Evolutionary conservation across 1,284 basidiomycete genomes (phyloP).

Genomic region (Mixia osmundae): DNA sequence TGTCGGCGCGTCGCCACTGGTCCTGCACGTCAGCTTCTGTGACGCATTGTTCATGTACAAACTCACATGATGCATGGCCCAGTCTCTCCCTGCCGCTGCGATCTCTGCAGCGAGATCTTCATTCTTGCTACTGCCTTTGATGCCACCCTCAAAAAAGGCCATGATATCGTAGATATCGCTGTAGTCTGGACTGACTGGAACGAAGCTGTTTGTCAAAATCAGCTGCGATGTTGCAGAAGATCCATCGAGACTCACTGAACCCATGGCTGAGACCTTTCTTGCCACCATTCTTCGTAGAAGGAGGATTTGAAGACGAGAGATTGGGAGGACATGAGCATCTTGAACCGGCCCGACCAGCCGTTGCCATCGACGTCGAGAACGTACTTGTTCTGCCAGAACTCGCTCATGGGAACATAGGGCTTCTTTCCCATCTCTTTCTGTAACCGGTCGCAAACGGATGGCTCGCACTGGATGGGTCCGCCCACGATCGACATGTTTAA

Average conservation of each 20-base stretch:
- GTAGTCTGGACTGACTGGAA: constrained; percentile 26
- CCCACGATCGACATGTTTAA: constrained; percentile 19
- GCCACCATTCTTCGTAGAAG: constrained; percentile 20
- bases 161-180: constrained; percentile 28
- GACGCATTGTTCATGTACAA: too few species aligned
- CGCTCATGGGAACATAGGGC: too few species aligned
- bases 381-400: constrained; percentile 22
- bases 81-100: constrained; percentile 13
- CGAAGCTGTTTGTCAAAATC: not conserved
- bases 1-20: constrained; percentile 21
- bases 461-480: constrained; percentile 18
- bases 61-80: constrained; percentile 17
- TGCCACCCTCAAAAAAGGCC: constrained; percentile 19
- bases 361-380: constrained; percentile 27
- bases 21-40: too few species aligned
- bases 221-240: not conserved
- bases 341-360: constrained; percentile 21
- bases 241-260: constrained; percentile 14
- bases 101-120: constrained; percentile 15
- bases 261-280: constrained; percentile 19
- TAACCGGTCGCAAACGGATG: constrained; percentile 18
- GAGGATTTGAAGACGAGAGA: constrained; percentile 16
- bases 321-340: constrained; percentile 19
- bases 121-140: constrained; percentile 12
- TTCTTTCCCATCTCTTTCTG: constrained; percentile 17